Conservation (phyloP, 805 yeast species). For the Ascoidea asiatica region DNA sequence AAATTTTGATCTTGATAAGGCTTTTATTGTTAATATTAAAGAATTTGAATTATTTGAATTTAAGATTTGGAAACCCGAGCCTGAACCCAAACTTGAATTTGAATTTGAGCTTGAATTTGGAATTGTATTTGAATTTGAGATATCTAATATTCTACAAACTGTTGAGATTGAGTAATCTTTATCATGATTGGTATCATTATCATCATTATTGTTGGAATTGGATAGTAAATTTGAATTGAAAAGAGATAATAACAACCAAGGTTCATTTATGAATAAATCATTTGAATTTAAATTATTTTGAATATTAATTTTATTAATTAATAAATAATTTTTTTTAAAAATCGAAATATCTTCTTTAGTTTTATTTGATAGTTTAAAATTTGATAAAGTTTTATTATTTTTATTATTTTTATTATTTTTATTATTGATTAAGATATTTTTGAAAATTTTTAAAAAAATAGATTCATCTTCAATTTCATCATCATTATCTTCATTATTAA, state of each 20-base stretch:
- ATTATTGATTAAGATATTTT: too few species aligned
- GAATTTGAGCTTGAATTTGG: not conserved
- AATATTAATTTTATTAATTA: slow-evolving; percentile 10
- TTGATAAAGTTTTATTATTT: too few species aligned
- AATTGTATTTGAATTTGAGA: not conserved
- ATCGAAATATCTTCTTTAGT: too few species aligned
- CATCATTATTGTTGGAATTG: too few species aligned
- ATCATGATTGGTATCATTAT: too few species aligned
- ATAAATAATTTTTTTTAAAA: slow-evolving; percentile 14
- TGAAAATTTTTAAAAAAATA: too few species aligned
- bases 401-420: too few species aligned
- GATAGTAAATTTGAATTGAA: not conserved
- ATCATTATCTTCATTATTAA: too few species aligned
- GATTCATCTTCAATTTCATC: too few species aligned
- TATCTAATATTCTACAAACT: not conserved
- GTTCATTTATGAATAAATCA: slow-evolving; percentile 15
- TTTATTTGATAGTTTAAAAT: too few species aligned
- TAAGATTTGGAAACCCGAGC: too few species aligned
- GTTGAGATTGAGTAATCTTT: too few species aligned
- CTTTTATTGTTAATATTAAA: not conserved
- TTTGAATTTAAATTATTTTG: slow-evolving; percentile 6
- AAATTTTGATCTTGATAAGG: not conserved
- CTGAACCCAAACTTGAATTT: not conserved
- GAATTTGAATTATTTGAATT: not conserved
- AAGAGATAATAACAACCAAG: not conserved